These are phyloP conservation scores for Zea mays DNA, from an alignment of 176 grass and related monocot genomes.

Conservation along the genomic window Zm-B73-REFERENCE-NAM-5.0 NC_050101.1:154036501-154037000, in stretches of 20 bases:
- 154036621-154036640: slow-evolving; percentile 8
- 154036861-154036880: neutral
- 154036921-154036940: neutral
- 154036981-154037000: neutral
- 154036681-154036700: neutral
- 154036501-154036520: neutral
- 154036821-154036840: neutral
- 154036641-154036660: slow-evolving; percentile 17
- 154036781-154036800: neutral
- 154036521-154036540: neutral
- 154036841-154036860: neutral
- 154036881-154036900: neutral
- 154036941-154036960: neutral
- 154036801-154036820: neutral
- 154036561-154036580: slow-evolving; percentile 23
- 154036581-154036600: slow-evolving; percentile 11
- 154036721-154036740: neutral
- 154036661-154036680: neutral
- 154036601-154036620: neutral
- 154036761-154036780: neutral
- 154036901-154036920: neutral
- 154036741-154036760: neutral
- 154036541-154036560: slow-evolving; percentile 12
- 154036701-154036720: neutral
- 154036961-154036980: neutral